Percentiles rank a stretch among this genome's conserved stretches.
Conservation (phyloP, 2,329 filamentous ascomycete genomes). For the Lecanicillium sp. region DNA sequence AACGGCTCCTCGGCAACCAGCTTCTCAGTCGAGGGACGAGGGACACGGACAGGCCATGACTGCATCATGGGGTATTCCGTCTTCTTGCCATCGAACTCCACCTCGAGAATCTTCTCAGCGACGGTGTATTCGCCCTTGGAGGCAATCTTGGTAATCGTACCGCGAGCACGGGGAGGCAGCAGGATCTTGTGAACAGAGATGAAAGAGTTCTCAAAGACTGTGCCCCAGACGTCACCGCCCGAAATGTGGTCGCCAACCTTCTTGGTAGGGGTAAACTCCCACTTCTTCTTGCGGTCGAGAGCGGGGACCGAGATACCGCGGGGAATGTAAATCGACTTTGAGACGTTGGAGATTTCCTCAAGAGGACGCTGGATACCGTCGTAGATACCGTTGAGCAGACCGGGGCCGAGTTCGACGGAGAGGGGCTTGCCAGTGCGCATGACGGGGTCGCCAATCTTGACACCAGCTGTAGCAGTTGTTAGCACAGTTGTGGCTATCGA, state of each 20-base stretch:
- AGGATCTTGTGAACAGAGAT: conserved; percentile 90
- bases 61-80: conserved; percentile 97
- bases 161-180: conserved; percentile 79
- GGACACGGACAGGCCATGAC: conserved; percentile 94
- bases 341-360: conserved; percentile 67
- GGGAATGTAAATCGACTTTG: conserved; percentile 93
- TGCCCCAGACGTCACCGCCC: conserved; percentile 92
- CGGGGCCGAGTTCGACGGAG: conserved; percentile 93
- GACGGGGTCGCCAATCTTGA: conserved; percentile 93
- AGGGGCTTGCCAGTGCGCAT: conserved; percentile 86
- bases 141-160: conserved; percentile 86
- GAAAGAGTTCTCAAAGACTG: conserved; percentile 92
- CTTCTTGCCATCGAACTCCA: conserved; percentile 96
- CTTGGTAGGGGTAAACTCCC: conserved; percentile 85
- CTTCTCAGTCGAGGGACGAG: conserved; percentile 87
- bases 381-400: conserved; percentile 98
- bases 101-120: conserved; percentile 84
- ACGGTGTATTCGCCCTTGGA: conserved; percentile 90
- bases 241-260: conserved; percentile 98
- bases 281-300: conserved; percentile 85
- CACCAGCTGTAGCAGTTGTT: conserved; percentile 59
- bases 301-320: conserved; percentile 84
- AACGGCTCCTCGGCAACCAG: conserved; percentile 83
- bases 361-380: conserved; percentile 97
- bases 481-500: conserved; percentile 7